Conservation (phyloP, 2,329 filamentous ascomycete genomes). For the Curvularia eragrostidis region DNA sequence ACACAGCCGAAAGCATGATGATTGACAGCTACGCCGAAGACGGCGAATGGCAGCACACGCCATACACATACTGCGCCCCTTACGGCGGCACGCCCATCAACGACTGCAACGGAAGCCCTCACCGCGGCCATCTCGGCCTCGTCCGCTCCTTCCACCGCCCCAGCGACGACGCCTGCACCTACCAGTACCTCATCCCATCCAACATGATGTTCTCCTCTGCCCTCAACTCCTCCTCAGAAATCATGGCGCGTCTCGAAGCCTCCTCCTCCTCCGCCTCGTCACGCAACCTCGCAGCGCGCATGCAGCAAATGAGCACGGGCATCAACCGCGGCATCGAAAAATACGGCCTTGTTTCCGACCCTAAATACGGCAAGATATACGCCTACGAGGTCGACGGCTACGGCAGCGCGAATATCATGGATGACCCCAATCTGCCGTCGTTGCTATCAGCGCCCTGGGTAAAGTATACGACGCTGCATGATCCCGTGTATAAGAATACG, state of each 20-base stretch:
- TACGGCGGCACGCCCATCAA: constrained; percentile 60
- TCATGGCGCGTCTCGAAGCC: constrained; percentile 58
- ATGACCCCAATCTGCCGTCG: constrained; percentile 74
- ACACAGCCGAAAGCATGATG: constrained; percentile 55
- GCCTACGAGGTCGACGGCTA: constrained; percentile 59
- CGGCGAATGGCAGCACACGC: constrained; percentile 53
- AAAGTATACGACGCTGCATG: constrained; percentile 56
- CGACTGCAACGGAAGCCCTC: constrained; percentile 58
- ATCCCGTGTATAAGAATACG: constrained; percentile 55
- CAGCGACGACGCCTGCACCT: constrained; percentile 58
- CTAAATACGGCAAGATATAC: constrained; percentile 50
- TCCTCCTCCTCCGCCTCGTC: constrained; percentile 16
- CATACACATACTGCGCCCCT: constrained; percentile 55
- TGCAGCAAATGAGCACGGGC: constrained; percentile 61
- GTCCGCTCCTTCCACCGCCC: constrained; percentile 58
- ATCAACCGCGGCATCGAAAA: constrained; percentile 54
- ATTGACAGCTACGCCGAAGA: constrained; percentile 55
- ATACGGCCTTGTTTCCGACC: constrained; percentile 49
- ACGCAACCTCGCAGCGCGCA: constrained; percentile 59
- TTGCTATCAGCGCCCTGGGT: constrained; percentile 70
- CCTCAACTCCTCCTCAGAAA: constrained; percentile 60
- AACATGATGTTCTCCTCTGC: constrained; percentile 77
- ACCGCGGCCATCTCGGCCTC: constrained; percentile 56
- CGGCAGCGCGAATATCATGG: constrained; percentile 65
- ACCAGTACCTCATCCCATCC: constrained; percentile 57